Evolutionary conservation across 2,329 filamentous ascomycete species (phyloP).

Genomic region (Penicillium capsulatum): DNA sequence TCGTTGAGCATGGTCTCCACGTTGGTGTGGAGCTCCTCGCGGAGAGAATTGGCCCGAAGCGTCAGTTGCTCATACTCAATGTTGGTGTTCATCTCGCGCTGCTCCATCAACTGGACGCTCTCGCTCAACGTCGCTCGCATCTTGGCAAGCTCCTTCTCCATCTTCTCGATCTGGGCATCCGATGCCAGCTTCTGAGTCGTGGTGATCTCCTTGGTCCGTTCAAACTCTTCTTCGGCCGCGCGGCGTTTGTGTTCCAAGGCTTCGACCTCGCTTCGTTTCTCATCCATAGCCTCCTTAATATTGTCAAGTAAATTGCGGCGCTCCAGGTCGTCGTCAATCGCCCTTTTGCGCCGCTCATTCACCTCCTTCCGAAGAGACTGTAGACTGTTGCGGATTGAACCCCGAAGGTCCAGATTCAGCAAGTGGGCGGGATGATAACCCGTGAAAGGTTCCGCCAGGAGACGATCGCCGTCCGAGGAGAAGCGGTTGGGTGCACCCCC

Average conservation of each 20-base stretch:
- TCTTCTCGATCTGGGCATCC: constrained; percentile 94
- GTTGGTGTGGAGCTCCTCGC: constrained; percentile 97
- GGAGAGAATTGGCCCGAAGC: constrained; percentile 73
- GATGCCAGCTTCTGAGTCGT: constrained; percentile 81
- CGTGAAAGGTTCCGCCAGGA: constrained; percentile 74
- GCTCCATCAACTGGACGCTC: constrained; percentile 85
- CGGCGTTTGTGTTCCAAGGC: constrained; percentile 82
- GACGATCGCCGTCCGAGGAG: constrained; percentile 61
- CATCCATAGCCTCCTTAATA: constrained; percentile 94
- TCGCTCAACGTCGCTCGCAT: constrained; percentile 82
- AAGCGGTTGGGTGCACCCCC: constrained; percentile 48
- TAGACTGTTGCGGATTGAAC: constrained; percentile 74
- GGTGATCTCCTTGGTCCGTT: constrained; percentile 84
- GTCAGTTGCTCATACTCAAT: constrained; percentile 94
- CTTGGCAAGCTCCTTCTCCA: constrained; percentile 95
- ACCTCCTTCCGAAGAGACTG: constrained; percentile 79
- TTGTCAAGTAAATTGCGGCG: constrained; percentile 90
- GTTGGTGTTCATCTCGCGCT: constrained; percentile 92
- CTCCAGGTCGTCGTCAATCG: constrained; percentile 87
- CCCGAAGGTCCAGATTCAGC: constrained; percentile 81
- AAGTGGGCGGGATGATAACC: constrained; percentile 89
- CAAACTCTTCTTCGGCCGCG: constrained; percentile 87
- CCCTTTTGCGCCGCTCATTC: constrained; percentile 76
- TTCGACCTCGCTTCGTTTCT: constrained; percentile 89
- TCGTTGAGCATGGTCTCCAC: constrained; percentile 95